Evolutionary conservation across 176 grass and related monocot species (phyloP).

Genomic region (Stipa capillata): DNA sequence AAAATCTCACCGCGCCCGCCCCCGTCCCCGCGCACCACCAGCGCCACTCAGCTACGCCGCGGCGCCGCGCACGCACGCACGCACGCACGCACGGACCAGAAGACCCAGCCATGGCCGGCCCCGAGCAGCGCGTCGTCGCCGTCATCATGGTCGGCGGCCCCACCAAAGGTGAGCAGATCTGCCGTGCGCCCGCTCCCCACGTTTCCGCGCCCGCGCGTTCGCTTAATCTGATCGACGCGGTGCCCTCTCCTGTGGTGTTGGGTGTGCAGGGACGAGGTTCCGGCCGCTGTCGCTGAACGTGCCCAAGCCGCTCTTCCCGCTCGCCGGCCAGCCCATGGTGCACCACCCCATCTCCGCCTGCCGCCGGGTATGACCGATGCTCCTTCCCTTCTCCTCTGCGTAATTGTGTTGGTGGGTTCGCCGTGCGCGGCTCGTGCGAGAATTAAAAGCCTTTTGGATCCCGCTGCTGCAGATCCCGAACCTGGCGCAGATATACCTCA

Average conservation of each 20-base stretch:
- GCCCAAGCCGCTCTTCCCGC: constrained; percentile 95
- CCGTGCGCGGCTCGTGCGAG: background rate
- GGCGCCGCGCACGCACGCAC: constrained; percentile 8
- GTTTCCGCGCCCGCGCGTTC: background rate
- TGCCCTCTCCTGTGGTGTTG: background rate
- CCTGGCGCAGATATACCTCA: constrained; percentile 95
- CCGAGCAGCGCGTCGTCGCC: constrained; percentile 79
- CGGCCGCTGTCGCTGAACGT: constrained; percentile 92
- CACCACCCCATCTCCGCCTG: constrained; percentile 91
- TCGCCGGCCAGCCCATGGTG: constrained; percentile 95
- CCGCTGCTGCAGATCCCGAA: constrained; percentile 70
- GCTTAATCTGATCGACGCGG: background rate
- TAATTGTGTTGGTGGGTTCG: background rate
- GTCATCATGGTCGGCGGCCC: constrained; percentile 99
- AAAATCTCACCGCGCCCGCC: constrained; percentile 25
- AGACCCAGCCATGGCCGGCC: constrained; percentile 43
- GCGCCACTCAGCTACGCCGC: background rate
- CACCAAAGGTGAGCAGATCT: constrained; percentile 79
- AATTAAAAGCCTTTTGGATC: constrained; percentile 4
- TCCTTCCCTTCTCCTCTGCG: background rate
- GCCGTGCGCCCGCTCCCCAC: background rate
- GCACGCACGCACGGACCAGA: background rate
- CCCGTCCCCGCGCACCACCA: background rate
- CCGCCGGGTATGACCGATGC: constrained; percentile 35
- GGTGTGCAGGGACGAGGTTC: constrained; percentile 74